phyloP scores from a whole-genome alignment of 1,139 yeast species.

The Kodamaea alishanica region DNA sequence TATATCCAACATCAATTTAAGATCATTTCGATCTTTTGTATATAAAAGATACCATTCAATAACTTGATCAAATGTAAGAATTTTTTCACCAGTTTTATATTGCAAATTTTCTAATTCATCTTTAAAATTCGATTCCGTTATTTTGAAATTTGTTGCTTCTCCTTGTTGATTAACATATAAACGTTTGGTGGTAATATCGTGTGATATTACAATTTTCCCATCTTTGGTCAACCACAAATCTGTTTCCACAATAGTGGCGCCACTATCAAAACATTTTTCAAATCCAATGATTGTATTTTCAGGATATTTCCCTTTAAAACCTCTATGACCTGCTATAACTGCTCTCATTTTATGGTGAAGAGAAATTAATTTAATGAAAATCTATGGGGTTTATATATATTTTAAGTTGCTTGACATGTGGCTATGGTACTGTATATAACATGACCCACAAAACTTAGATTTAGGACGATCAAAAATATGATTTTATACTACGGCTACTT shows the following conservation, averaged over 20 bases:
- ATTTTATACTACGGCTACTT: too few species aligned
- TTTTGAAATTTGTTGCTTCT: conserved; percentile 35
- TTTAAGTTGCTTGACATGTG: too few species aligned
- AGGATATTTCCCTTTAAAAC: conserved; percentile 60
- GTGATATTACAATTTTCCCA: conserved; percentile 70
- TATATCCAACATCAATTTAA: conserved; percentile 73
- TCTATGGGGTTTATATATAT: too few species aligned
- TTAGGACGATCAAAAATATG: too few species aligned
- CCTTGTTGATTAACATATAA: conserved; percentile 53
- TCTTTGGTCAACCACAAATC: conserved; percentile 80
- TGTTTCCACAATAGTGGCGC: conserved; percentile 74
- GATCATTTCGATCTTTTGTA: conserved; percentile 17
- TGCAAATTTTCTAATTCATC: conserved; percentile 45
- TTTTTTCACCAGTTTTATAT: conserved; percentile 54
- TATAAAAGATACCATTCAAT: conserved; percentile 55
- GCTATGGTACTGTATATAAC: too few species aligned
- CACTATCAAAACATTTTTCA: conserved; percentile 62
- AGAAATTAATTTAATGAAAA: too few species aligned
- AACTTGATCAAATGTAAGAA: conserved; percentile 61
- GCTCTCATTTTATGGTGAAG: conserved; percentile 8
- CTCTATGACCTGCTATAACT: conserved; percentile 44
- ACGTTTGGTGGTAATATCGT: conserved; percentile 59
- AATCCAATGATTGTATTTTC: conserved; percentile 81
- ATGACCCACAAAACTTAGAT: too few species aligned
- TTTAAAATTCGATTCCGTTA: conserved; percentile 39